Conservation (phyloP, 2,329 filamentous ascomycete species). For the Cordyceps fumosorosea region DNA sequence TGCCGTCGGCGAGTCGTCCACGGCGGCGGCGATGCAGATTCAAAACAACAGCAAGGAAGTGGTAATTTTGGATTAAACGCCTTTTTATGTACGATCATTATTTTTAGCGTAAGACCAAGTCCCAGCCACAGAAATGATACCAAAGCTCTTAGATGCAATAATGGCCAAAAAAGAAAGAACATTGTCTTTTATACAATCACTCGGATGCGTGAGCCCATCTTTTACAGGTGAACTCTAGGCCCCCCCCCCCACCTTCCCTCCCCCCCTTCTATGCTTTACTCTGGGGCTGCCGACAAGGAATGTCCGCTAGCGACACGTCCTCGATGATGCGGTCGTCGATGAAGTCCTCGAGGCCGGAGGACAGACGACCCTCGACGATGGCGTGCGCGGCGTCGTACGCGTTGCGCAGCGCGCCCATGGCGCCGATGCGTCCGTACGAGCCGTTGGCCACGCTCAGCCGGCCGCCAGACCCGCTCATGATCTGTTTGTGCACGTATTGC, state of each 20-base stretch:
- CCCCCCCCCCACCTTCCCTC: background rate
- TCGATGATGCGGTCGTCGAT: background rate
- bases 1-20: constrained; percentile 9
- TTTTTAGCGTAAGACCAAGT: background rate
- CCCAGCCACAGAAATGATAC: constrained; percentile 2
- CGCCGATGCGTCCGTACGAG: constrained; percentile 47
- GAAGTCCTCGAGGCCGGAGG: constrained; percentile 28
- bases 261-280: background rate
- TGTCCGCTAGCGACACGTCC: background rate
- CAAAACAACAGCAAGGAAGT: background rate
- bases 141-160: constrained; percentile 5
- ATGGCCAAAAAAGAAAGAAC: background rate
- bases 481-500: constrained; percentile 46
- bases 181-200: background rate
- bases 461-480: constrained; percentile 51
- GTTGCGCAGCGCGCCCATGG: constrained; percentile 45
- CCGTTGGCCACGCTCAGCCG: constrained; percentile 57
- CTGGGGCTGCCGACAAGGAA: background rate
- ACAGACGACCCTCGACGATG: constrained; percentile 21
- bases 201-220: background rate
- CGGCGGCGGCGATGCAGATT: background rate
- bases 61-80: constrained; percentile 10
- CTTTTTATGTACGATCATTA: background rate
- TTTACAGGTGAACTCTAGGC: background rate
- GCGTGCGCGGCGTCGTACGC: constrained; percentile 37